Evolutionary conservation across 225 moss, liverwort and hornwort species (phyloP).

Genomic region (Neckera pumila): DNA sequence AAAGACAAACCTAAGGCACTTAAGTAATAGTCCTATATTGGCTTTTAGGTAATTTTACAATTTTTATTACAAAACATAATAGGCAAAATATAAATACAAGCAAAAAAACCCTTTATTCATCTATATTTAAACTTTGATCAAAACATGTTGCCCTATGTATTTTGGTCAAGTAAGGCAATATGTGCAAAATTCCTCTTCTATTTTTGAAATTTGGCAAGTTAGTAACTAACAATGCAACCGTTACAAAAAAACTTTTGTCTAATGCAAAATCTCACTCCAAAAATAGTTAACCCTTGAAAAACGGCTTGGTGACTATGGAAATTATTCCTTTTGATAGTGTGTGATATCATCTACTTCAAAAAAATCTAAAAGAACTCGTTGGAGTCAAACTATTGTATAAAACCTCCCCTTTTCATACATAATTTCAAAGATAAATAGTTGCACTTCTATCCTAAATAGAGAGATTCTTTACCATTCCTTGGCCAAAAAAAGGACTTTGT

Average conservation of each 20-base stretch:
- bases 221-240: fast-evolving
- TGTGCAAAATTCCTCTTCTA: background rate
- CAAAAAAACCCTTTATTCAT: fast-evolving
- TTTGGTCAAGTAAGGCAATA: background rate
- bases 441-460: too few relatives aligned
- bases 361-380: too few relatives aligned
- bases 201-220: background rate
- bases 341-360: too few relatives aligned
- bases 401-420: too few relatives aligned
- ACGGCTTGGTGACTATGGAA: too few relatives aligned
- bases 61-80: background rate
- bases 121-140: background rate
- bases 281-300: too few relatives aligned
- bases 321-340: too few relatives aligned
- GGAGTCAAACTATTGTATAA: too few relatives aligned
- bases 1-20: background rate
- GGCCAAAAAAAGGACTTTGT: too few relatives aligned
- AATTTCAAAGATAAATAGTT: too few relatives aligned
- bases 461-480: too few relatives aligned
- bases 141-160: background rate
- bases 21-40: too few relatives aligned
- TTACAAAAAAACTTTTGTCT: background rate
- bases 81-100: background rate
- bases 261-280: background rate
- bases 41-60: background rate